Evolutionary conservation across 257 asterid genomes (phyloP).

Genomic region (Gynochthodes officinalis): DNA sequence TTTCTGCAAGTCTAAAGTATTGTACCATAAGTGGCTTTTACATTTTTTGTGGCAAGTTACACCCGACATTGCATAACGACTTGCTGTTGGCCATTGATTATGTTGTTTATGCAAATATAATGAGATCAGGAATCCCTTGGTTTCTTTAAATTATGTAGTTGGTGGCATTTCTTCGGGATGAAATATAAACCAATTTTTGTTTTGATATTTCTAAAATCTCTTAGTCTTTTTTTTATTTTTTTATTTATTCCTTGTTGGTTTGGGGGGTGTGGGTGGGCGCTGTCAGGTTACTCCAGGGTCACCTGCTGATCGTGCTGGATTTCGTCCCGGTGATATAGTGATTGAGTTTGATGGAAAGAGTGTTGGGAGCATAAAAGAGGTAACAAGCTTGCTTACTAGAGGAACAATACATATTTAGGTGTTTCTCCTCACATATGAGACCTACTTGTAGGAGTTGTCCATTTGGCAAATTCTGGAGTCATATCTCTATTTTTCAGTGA

Average conservation of each 20-base stretch:
- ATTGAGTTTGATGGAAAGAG: slow-evolving; percentile 74
- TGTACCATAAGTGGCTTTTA: neutral
- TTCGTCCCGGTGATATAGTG: slow-evolving; percentile 76
- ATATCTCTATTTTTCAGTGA: neutral
- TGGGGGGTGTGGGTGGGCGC: neutral
- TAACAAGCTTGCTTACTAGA: slow-evolving; percentile 20
- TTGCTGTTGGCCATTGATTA: neutral
- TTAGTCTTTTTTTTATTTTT: neutral
- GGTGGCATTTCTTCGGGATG: neutral
- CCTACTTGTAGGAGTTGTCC: neutral
- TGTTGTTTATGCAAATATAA: neutral
- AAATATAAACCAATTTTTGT: too few species aligned
- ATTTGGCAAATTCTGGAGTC: neutral
- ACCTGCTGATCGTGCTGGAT: slow-evolving; percentile 89
- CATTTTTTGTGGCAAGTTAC: neutral
- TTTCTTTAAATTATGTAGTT: neutral
- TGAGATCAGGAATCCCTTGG: neutral
- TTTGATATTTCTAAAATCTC: neutral
- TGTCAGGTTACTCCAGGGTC: slow-evolving; percentile 82
- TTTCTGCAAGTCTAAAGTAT: neutral
- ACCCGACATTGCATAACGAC: neutral
- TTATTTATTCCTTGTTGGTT: neutral
- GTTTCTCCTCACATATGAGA: neutral
- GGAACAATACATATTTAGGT: neutral
- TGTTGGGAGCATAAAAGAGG: slow-evolving; percentile 74